These are phyloP conservation scores for Sextonia rubra DNA, from an alignment of 164 flowering plant genomes.

Conservation along the genomic window DNA sequence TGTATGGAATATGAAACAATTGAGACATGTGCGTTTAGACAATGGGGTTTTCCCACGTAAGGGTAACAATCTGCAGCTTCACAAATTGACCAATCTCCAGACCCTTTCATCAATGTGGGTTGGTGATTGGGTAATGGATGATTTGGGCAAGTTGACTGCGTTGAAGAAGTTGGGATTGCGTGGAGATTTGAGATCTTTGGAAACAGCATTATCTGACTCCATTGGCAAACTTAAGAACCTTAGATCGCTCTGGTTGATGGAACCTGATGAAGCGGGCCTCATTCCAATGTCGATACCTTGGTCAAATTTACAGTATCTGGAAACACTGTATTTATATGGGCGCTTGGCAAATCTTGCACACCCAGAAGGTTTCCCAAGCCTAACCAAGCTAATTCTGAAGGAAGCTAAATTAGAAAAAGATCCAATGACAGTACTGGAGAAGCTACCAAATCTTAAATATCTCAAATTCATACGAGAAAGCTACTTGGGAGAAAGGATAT, in stretches of 20 bases:
- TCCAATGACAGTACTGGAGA: not conserved
- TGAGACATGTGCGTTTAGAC: not conserved
- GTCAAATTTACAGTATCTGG: not conserved
- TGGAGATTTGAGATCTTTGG: not conserved
- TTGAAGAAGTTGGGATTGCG: not conserved
- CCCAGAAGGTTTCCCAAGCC: not conserved
- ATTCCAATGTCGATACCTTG: too few relatives aligned
- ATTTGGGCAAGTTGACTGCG: not conserved
- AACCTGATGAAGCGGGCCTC: too few relatives aligned
- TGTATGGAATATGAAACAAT: not conserved
- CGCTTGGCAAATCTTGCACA: not conserved
- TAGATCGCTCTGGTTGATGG: not conserved
- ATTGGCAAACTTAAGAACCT: not conserved
- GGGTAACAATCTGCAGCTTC: not conserved
- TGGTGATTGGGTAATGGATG: not conserved
- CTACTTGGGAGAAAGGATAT: conserved; percentile 14
- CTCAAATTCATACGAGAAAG: not conserved
- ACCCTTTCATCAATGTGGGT: not conserved
- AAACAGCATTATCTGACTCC: not conserved
- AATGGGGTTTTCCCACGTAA: not conserved
- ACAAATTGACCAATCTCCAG: not conserved
- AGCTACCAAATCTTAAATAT: not conserved
- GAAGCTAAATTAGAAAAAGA: not conserved
- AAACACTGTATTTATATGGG: not conserved
- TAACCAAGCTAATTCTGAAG: not conserved